A percentile compares a stretch with the other conserved stretches of the same genome.
Conservation (phyloP, 768 basidiomycete genomes). For the Panus rudis region DNA sequence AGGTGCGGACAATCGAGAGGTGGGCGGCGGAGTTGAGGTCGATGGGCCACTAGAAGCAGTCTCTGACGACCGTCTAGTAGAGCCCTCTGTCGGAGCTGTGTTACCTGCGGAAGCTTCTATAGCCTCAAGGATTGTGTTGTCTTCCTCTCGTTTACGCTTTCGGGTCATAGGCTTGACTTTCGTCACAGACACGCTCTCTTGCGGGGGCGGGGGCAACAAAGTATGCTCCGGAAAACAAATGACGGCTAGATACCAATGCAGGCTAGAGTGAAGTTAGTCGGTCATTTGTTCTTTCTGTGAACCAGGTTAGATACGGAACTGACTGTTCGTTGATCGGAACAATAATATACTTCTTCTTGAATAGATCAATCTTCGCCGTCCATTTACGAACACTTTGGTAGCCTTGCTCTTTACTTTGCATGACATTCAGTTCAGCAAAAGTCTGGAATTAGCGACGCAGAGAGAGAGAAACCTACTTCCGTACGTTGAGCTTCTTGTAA, state of each 20-base stretch:
- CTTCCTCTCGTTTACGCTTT: constrained; percentile 21
- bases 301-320: constrained; percentile 14
- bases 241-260: constrained; percentile 97
- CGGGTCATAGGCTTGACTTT: constrained; percentile 16
- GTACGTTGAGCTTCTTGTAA: constrained; percentile 85
- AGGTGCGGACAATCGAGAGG: background rate
- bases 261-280: constrained; percentile 33
- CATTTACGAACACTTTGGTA: constrained; percentile 88
- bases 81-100: background rate
- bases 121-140: background rate
- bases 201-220: constrained; percentile 40
- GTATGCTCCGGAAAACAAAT: constrained; percentile 74
- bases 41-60: background rate
- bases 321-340: constrained; percentile 97
- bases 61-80: background rate
- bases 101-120: background rate
- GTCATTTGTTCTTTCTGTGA: no score
- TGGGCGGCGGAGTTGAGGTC: constrained; percentile 4
- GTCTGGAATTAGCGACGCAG: background rate
- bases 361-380: constrained; percentile 86
- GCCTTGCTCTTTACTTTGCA: constrained; percentile 40
- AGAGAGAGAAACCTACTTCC: constrained; percentile 35
- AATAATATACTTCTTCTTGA: constrained; percentile 86
- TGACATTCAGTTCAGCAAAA: background rate
- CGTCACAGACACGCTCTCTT: background rate